Conservation (phyloP, 2,329 filamentous ascomycete species). For the Talaromyces sp. region DNA sequence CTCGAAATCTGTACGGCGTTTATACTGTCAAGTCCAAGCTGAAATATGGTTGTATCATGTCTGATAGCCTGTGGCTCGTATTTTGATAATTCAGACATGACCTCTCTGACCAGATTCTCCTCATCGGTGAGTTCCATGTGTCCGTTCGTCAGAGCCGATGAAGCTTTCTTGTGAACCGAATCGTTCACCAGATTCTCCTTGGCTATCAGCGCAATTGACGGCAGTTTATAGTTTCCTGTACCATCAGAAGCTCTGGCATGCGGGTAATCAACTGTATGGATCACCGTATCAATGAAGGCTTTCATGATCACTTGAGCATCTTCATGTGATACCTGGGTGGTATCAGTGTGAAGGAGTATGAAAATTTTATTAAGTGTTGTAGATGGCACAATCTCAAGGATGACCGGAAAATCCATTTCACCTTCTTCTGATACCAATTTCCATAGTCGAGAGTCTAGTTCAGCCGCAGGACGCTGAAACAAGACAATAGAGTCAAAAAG, state of each 20-base stretch:
- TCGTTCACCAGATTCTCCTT: slow-evolving; percentile 10
- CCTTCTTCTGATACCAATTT: slow-evolving; percentile 50
- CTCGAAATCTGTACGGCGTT: slow-evolving; percentile 75
- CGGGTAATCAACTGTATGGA: slow-evolving; percentile 34
- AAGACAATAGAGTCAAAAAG: slow-evolving; percentile 81
- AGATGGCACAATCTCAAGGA: slow-evolving; percentile 69
- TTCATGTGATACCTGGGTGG: slow-evolving; percentile 23
- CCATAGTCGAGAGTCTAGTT: slow-evolving; percentile 51
- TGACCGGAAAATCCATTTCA: slow-evolving; percentile 65
- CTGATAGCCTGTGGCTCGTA: slow-evolving; percentile 51
- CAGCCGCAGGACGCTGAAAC: slow-evolving; percentile 60
- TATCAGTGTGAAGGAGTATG: slow-evolving; percentile 62
- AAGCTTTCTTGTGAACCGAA: not conserved
- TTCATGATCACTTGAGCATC: slow-evolving; percentile 26
- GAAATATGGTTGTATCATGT: slow-evolving; percentile 70
- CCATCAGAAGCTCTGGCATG: slow-evolving; percentile 29
- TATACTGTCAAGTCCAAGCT: slow-evolving; percentile 88
- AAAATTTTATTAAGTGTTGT: slow-evolving; percentile 51
- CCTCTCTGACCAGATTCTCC: slow-evolving; percentile 54
- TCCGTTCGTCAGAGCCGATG: not conserved
- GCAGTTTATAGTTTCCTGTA: slow-evolving; percentile 19
- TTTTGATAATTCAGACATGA: slow-evolving; percentile 59
- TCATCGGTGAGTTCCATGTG: slow-evolving; percentile 19
- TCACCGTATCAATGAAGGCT: slow-evolving; percentile 32
- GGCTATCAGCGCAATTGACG: slow-evolving; percentile 28